These are phyloP conservation scores for Penicillium riverlandense DNA, from an alignment of 495 filamentous ascomycete genomes.

Conservation along the genomic window DNA sequence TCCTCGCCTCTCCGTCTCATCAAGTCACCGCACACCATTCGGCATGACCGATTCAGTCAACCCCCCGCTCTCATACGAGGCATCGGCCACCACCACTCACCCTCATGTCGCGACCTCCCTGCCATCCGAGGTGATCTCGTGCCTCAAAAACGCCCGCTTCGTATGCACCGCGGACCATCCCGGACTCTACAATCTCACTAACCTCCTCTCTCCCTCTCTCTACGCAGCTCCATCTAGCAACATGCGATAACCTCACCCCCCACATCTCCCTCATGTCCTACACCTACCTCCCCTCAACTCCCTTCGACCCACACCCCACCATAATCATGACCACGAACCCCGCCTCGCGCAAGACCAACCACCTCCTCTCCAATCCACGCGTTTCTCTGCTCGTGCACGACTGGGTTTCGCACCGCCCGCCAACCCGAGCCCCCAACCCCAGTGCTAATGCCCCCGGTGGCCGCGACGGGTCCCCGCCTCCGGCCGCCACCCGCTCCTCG, in stretches of 20 bases:
- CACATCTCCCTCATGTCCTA: constrained; percentile 99
- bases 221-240: constrained; percentile 84
- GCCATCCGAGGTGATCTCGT: constrained; percentile 78
- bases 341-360: constrained; percentile 79
- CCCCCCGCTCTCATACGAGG: constrained; percentile 65
- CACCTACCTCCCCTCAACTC: constrained; percentile 85
- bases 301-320: constrained; percentile 61
- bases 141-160: constrained; percentile 91
- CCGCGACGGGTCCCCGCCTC: constrained; percentile 54
- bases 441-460: constrained; percentile 25
- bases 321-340: constrained; percentile 95
- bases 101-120: constrained; percentile 60
- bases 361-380: constrained; percentile 78
- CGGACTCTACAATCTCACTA: background rate
- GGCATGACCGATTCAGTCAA: constrained; percentile 41
- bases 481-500: constrained; percentile 56
- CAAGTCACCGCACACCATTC: background rate
- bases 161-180: constrained; percentile 37
- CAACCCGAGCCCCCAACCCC: constrained; percentile 53
- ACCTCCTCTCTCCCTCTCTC: background rate
- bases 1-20: no score
- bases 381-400: constrained; percentile 96
- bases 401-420: constrained; percentile 92
- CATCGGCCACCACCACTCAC: constrained; percentile 64
- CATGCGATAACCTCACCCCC: constrained; percentile 71